Percentiles rank a stretch among this genome's conserved stretches.
These are phyloP conservation scores for Waltergamsia citrina DNA, from an alignment of 2,329 filamentous ascomycete genomes.

Conservation along the genomic window DNA sequence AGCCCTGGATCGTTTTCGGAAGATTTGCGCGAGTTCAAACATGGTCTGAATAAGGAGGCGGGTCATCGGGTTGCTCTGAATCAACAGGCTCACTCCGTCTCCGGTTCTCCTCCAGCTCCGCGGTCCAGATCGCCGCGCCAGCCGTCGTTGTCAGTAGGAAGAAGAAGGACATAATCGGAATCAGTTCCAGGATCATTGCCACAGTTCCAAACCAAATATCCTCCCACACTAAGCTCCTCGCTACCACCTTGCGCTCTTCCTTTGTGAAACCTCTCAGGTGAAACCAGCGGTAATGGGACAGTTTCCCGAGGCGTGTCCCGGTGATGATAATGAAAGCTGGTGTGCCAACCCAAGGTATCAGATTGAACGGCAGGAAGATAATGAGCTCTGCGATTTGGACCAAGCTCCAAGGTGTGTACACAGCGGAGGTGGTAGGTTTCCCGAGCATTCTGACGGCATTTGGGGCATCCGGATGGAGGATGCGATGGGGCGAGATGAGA, in stretches of 20 bases:
- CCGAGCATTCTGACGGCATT: slow-evolving; percentile 73
- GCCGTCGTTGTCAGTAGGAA: slow-evolving; percentile 82
- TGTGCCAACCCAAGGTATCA: slow-evolving; percentile 75
- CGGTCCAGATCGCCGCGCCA: slow-evolving; percentile 80
- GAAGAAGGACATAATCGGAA: slow-evolving; percentile 86
- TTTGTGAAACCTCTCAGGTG: slow-evolving; percentile 66
- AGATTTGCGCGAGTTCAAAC: slow-evolving; percentile 1
- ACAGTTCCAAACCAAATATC: slow-evolving; percentile 92
- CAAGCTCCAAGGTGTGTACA: slow-evolving; percentile 83
- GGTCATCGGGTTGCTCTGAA: slow-evolving; percentile 6
- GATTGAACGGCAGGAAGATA: slow-evolving; percentile 70
- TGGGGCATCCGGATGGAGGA: slow-evolving; percentile 57
- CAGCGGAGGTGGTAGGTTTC: slow-evolving; percentile 64
- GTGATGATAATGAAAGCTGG: slow-evolving; percentile 83
- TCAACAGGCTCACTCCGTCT: slow-evolving; percentile 6
- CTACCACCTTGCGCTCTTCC: slow-evolving; percentile 62
- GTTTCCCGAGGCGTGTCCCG: slow-evolving; percentile 75
- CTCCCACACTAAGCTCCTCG: slow-evolving; percentile 61
- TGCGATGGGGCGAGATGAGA: slow-evolving; percentile 57
- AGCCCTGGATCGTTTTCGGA: neutral
- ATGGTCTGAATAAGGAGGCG: slow-evolving; percentile 16
- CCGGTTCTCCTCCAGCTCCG: slow-evolving; percentile 59
- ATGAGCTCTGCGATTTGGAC: slow-evolving; percentile 86
- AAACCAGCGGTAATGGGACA: slow-evolving; percentile 89
- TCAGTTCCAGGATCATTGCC: slow-evolving; percentile 74